phyloP scores from a whole-genome alignment of 1,284 basidiomycete genomes.

The Ustilago lituana region DNA sequence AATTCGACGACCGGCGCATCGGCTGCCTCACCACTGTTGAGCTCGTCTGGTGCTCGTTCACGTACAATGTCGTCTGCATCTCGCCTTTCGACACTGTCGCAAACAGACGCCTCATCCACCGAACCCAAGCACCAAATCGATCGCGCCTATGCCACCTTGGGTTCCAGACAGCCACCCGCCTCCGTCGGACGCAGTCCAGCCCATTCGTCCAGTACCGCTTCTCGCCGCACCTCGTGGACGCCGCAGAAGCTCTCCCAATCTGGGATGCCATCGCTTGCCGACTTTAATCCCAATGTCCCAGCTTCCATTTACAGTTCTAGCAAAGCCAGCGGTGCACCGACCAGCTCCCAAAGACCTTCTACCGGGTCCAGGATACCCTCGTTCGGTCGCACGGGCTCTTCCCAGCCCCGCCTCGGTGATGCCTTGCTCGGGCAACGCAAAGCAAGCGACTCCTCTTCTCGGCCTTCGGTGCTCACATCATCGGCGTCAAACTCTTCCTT shows the following conservation, averaged over 20 bases:
- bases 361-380: conserved; percentile 44
- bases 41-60: conserved; percentile 15
- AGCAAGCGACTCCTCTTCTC: conserved; percentile 34
- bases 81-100: conserved; percentile 9
- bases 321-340: not conserved
- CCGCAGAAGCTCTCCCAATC: conserved; percentile 21
- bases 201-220: conserved; percentile 5
- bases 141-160: conserved; percentile 24
- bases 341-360: too few relatives aligned
- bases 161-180: conserved; percentile 12
- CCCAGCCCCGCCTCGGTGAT: conserved; percentile 45
- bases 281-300: conserved; percentile 23
- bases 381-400: conserved; percentile 27
- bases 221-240: conserved; percentile 40
- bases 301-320: not conserved
- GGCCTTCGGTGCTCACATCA: conserved; percentile 17
- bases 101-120: not conserved
- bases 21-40: conserved; percentile 9
- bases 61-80: conserved; percentile 39
- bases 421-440: conserved; percentile 45
- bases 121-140: conserved; percentile 12
- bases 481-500: conserved; percentile 39
- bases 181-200: conserved; percentile 8
- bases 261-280: conserved; percentile 11
- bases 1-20: conserved; percentile 30